Base-by-base conservation (phyloP, 352 stramenopile species). In the Globisporangium ultimum region DNA sequence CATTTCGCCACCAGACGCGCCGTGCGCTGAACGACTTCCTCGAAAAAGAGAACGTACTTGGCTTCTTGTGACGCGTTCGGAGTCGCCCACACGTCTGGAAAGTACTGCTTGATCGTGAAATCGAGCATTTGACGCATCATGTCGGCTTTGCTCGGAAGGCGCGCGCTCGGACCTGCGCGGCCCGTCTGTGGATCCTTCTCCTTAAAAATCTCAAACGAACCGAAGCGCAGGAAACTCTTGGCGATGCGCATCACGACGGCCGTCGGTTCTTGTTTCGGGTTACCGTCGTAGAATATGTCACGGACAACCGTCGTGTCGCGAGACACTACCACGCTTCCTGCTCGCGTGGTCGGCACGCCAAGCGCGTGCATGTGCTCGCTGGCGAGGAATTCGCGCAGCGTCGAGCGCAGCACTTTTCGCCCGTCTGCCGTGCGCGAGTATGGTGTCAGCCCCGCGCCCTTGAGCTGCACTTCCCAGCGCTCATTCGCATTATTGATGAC, bases 151-250 rank as follows among this genome's bases (percentile, higher is more conserved):
- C 87, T 70, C 2, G 75, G 67, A 34, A 91, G 46, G n/a, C 78
- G 53, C 0, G 81, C 78, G 60, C 85, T 95, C 1, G 89, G 87
- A 0, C 89, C 89, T 4, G 64, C 55, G 20, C 85, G 71, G 0
- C 78, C 86, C 11, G 85, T 92, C 21, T 71, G 53, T 2, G 70
- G 32, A 53, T 97, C 87, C 42, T 70, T 72, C 11, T 74, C 61
- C 58, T 96, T 97, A 72, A 98, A 98, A 59, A 98, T 87, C 74
- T 99, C 96, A 50, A 99, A 96, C 64, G 93, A 97, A 21, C 97
- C 97, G 62, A 99, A 96, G 43, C 97, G 80, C 7, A 98, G 61
- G 63, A 99, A 99, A 48, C 73, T 97, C 17, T 86, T 78, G 1
- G 93, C 92, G 38, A 99, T 87, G 57, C 96, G 80, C 47, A 88